Conservation (phyloP, 345 rosid species). For the Excoecaria cochinchinensis region DNA sequence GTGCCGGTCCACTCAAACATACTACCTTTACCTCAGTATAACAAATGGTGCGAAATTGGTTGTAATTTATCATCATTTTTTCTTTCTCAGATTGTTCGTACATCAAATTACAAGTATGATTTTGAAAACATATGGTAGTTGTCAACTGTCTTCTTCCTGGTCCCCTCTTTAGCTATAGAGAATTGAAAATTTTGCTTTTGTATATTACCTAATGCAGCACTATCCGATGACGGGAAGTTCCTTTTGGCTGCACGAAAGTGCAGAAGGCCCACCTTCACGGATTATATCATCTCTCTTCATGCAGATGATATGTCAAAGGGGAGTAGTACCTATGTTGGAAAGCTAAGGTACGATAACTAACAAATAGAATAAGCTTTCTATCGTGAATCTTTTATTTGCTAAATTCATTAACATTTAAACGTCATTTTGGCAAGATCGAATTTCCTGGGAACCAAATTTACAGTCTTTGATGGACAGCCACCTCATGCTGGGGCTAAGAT, state of each 20-base stretch:
- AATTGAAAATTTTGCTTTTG: background rate
- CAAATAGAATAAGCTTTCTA: background rate
- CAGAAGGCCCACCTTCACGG: conserved; percentile 36
- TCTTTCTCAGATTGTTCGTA: background rate
- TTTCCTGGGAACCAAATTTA: conserved; percentile 37
- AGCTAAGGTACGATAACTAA: conserved; percentile 23
- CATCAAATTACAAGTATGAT: background rate
- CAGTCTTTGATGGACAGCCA: conserved; percentile 33
- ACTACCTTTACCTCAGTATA: conserved; percentile 28
- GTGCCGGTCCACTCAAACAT: conserved; percentile 33
- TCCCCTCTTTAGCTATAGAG: background rate
- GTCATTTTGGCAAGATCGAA: conserved; percentile 25
- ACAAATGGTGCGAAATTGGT: conserved; percentile 27
- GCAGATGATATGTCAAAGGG: conserved; percentile 30
- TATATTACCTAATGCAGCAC: conserved; percentile 15
- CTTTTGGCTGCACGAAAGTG: conserved; percentile 38
- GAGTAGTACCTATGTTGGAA: conserved; percentile 32
- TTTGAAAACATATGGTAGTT: background rate
- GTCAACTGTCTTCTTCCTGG: background rate
- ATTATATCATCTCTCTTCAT: conserved; percentile 31
- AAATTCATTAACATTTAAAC: background rate
- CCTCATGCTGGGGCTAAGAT: conserved; percentile 39
- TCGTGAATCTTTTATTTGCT: background rate
- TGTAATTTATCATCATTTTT: background rate
- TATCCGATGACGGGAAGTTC: conserved; percentile 31